A percentile compares a stretch with the other conserved stretches of the same genome.
Evolutionary conservation across 2,329 filamentous ascomycete genomes (phyloP).

Genomic region (Colletotrichum sp.): DNA sequence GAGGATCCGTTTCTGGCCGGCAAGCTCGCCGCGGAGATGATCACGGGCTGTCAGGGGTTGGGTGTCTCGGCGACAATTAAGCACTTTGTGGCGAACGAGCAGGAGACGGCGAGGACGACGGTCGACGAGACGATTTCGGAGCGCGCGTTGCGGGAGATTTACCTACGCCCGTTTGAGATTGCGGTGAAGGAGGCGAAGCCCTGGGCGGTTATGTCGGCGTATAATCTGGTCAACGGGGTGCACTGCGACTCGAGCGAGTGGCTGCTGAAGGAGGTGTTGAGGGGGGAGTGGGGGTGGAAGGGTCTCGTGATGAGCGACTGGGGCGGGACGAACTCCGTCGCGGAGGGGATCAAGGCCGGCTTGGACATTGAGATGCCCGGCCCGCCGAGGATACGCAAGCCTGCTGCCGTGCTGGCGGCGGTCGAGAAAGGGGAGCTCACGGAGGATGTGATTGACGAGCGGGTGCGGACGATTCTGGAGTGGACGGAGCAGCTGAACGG

Average conservation of each 20-base stretch:
- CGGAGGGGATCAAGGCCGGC: slow-evolving; percentile 74
- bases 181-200: slow-evolving; percentile 31
- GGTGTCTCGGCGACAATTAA: slow-evolving; percentile 72
- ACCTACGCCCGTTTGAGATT: slow-evolving; percentile 33
- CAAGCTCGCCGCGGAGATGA: slow-evolving; percentile 65
- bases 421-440: slow-evolving; percentile 26
- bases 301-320: slow-evolving; percentile 74
- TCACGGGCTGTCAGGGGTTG: slow-evolving; percentile 72
- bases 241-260: slow-evolving; percentile 53
- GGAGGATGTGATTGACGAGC: slow-evolving; percentile 19
- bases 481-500: slow-evolving; percentile 31
- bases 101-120: slow-evolving; percentile 44
- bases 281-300: slow-evolving; percentile 79
- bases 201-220: slow-evolving; percentile 33
- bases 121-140: slow-evolving; percentile 27
- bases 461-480: slow-evolving; percentile 36
- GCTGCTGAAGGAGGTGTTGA: slow-evolving; percentile 69
- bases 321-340: slow-evolving; percentile 78
- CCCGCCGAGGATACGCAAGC: slow-evolving; percentile 26
- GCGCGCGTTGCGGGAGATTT: slow-evolving; percentile 32
- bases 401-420: slow-evolving; percentile 25
- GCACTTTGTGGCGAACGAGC: slow-evolving; percentile 35
- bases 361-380: slow-evolving; percentile 73
- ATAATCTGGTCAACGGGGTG: slow-evolving; percentile 45
- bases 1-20: slow-evolving; percentile 74